Evolutionary conservation across 2,329 filamentous ascomycete genomes (phyloP), one percentile per base, ranked within the genome.

Genomic region (Saccharata proteae): DNA sequence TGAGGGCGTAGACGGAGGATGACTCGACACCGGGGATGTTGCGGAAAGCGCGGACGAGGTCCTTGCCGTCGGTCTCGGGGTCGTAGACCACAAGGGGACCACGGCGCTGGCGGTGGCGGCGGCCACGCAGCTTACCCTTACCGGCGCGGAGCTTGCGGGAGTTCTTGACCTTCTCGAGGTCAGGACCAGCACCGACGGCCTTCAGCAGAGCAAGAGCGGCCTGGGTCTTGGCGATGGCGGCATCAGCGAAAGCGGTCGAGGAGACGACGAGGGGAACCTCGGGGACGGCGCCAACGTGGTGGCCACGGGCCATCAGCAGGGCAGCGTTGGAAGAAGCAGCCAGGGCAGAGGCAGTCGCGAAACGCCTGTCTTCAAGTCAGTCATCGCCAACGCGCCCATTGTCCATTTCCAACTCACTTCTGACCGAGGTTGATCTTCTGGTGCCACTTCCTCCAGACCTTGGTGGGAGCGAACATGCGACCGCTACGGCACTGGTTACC

Each of bases 401-500:
- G 13, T 29, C 4, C 7, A 7, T 26, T 11, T 32, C 36, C 22
- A 20, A 38, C 75, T 65, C 62, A 85, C 83, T 90, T 93, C 77
- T 98, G 90, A 66, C 81, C 81, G 67, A 92, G 77, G 77, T 93
- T 93, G 77, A 98, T 77, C 85, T 96, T 96, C 74, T 94, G 76
- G 76, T 98, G 90, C 92, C 90, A 98, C 75, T 93, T 94, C 65
- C 90, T 77, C 92, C 90, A 98, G 71, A 93, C 81, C 80, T 98
- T 98, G 69, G 90, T 98, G 50, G 90, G 90, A 52, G 90, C 90
- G 71, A 98, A 98, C 90, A 98, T 98, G 71, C 90, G 90, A 74
- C 92, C 90, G 62, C 88, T 93, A 65, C 90, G 86, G 74, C 90
- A 98, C 85, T 88, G 85, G 82, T 98, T 98, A 84, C 90, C 90